These are phyloP conservation scores for Diphasiastrum complanatum DNA, from an alignment of 83 land plant genomes.

Conservation along the genomic window DNA sequence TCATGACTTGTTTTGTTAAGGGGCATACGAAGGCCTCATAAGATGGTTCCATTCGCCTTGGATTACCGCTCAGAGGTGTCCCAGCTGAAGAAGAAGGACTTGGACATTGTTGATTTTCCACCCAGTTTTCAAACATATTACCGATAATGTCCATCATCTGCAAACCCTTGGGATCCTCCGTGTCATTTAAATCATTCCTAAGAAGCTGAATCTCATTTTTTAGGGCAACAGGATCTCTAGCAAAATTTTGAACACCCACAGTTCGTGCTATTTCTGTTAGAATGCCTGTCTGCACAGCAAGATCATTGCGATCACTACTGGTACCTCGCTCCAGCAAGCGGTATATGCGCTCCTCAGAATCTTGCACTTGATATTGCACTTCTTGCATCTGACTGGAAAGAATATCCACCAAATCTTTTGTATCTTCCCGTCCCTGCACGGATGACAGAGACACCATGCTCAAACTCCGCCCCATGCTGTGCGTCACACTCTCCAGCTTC, in stretches of 20 bases:
- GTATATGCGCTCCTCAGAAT: conserved; percentile 20
- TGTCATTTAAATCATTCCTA: conserved; percentile 36
- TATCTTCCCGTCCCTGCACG: conserved; percentile 31
- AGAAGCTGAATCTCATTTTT: conserved; percentile 46
- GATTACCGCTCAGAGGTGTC: conserved; percentile 26
- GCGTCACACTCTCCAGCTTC: conserved; percentile 32
- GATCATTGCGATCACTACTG: conserved; percentile 17
- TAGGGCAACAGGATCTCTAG: conserved; percentile 38
- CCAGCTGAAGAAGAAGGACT: conserved; percentile 1
- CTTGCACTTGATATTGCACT: conserved; percentile 21
- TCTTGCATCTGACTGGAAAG: conserved; percentile 38
- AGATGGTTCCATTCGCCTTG: conserved; percentile 37
- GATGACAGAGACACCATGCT: conserved; percentile 29
- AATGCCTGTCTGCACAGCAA: conserved; percentile 25
- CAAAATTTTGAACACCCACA: conserved; percentile 43
- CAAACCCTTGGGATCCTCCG: conserved; percentile 33
- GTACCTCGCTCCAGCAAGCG: conserved; percentile 24
- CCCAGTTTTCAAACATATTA: conserved; percentile 43
- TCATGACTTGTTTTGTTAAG: conserved; percentile 67
- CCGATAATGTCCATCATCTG: conserved; percentile 42
- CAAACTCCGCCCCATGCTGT: conserved; percentile 38
- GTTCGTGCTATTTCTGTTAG: conserved; percentile 56
- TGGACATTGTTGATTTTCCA: conserved; percentile 15
- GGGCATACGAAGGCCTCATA: conserved; percentile 69
- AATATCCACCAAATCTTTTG: conserved; percentile 26